Conservation (phyloP, 208 protist species). For the Acanthamoeba polyphaga region DNA sequence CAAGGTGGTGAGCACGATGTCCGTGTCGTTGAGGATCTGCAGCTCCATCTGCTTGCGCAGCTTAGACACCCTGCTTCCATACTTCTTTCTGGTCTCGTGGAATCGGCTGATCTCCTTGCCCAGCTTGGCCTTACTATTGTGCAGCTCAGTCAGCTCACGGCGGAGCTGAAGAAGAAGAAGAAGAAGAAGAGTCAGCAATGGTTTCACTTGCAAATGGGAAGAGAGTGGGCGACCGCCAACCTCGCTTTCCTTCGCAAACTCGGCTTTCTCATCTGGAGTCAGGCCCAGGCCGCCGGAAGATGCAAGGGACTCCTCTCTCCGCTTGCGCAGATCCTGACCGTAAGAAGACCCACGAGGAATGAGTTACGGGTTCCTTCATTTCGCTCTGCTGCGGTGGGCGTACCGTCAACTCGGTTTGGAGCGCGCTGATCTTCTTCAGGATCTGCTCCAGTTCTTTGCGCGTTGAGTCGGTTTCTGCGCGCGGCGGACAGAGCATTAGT, state of each 20-base stretch:
- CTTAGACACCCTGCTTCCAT: constrained; percentile 8
- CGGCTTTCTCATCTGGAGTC: constrained; percentile 17
- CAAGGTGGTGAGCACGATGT: constrained; percentile 85
- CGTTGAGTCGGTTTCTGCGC: not conserved
- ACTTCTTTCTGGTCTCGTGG: constrained; percentile 33
- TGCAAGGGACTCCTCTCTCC: not conserved
- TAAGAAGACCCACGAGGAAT: too few relatives aligned
- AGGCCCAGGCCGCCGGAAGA: not conserved
- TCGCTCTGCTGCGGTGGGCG: too few relatives aligned
- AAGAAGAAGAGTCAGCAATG: too few relatives aligned
- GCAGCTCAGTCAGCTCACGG: not conserved
- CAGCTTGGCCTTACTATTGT: constrained; percentile 19
- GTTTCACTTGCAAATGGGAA: too few relatives aligned
- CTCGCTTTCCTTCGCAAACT: not conserved
- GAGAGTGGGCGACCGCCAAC: too few relatives aligned
- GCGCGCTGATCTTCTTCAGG: not conserved
- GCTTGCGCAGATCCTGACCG: constrained; percentile 23
- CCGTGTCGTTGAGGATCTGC: constrained; percentile 81
- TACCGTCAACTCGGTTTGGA: not conserved
- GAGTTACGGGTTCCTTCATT: too few relatives aligned
- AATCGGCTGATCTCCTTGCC: constrained; percentile 20
- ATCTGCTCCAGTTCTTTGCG: constrained; percentile 8
- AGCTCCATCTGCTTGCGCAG: constrained; percentile 56
- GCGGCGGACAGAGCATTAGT: too few relatives aligned
- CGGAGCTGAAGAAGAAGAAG: not conserved